Conservation (phyloP, 768 basidiomycete species). For the Cystobasidium onofrii region DNA sequence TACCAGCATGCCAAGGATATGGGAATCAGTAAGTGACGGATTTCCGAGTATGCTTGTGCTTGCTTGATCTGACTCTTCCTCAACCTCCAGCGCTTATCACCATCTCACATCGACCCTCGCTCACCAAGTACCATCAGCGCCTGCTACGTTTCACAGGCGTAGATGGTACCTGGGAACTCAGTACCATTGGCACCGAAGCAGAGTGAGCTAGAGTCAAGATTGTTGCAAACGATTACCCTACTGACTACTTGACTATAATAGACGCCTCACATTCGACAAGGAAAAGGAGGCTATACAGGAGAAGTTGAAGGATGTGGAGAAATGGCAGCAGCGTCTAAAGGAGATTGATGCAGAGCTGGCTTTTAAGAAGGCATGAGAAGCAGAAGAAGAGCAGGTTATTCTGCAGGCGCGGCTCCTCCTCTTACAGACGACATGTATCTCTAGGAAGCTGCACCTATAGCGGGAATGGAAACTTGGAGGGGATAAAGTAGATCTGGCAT, state of each 20-base stretch:
- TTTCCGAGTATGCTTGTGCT: background rate
- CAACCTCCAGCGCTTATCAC: conserved; percentile 64
- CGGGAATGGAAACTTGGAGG: background rate
- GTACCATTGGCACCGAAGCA: conserved; percentile 63
- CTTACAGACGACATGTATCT: no score
- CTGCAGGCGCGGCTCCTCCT: no score
- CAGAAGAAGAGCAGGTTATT: background rate
- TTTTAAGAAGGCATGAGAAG: conserved; percentile 17
- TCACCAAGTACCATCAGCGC: conserved; percentile 81
- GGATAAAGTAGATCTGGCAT: background rate
- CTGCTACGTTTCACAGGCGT: conserved; percentile 72
- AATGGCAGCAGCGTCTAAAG: conserved; percentile 57
- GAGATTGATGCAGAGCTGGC: conserved; percentile 39
- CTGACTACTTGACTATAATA: conserved; percentile 2
- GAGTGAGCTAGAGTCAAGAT: no score
- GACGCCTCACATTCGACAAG: conserved; percentile 57
- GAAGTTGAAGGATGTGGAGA: conserved; percentile 61
- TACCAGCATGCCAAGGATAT: conserved; percentile 83
- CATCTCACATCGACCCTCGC: conserved; percentile 75
- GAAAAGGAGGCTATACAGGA: conserved; percentile 64
- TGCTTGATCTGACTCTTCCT: background rate
- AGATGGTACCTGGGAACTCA: conserved; percentile 63
- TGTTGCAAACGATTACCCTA: conserved; percentile 22
- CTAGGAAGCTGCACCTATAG: no score
- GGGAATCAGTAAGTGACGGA: conserved; percentile 57